These are phyloP conservation scores for Rhododendron ferrugineum DNA, from an alignment of 148 eudicot genomes.

Conservation along the genomic window DNA sequence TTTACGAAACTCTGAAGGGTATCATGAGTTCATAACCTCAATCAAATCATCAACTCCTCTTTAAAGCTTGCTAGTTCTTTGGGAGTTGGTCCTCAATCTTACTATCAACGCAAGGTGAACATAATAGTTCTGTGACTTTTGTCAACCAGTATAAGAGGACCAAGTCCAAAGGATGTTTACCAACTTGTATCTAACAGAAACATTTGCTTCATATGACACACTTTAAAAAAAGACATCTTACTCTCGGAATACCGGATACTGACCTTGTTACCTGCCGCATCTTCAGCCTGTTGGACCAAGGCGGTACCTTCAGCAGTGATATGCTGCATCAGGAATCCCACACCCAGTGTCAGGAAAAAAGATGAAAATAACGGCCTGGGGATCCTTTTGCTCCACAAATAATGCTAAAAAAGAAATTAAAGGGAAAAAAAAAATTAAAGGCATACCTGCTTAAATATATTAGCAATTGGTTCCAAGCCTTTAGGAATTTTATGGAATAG, in stretches of 20 bases:
- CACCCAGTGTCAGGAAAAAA: background rate
- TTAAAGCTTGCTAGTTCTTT: background rate
- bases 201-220: background rate
- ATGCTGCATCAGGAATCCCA: slow-evolving; percentile 41
- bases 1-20: background rate
- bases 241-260: background rate
- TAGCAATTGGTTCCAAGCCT: slow-evolving; percentile 50
- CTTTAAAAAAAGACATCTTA: background rate
- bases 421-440: background rate
- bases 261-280: slow-evolving; percentile 60
- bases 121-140: background rate
- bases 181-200: background rate
- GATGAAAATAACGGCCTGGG: background rate
- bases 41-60: background rate
- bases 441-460: slow-evolving; percentile 2
- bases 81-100: background rate
- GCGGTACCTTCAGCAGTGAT: slow-evolving; percentile 51
- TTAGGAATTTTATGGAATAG: slow-evolving; percentile 37
- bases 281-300: slow-evolving; percentile 69
- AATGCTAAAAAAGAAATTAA: background rate
- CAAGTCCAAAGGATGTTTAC: background rate
- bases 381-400: background rate
- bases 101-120: background rate
- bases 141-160: background rate
- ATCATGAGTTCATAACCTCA: background rate